Evolutionary conservation across 140 eudicot genomes (phyloP).

Genomic region (Bidens hawaiensis): DNA sequence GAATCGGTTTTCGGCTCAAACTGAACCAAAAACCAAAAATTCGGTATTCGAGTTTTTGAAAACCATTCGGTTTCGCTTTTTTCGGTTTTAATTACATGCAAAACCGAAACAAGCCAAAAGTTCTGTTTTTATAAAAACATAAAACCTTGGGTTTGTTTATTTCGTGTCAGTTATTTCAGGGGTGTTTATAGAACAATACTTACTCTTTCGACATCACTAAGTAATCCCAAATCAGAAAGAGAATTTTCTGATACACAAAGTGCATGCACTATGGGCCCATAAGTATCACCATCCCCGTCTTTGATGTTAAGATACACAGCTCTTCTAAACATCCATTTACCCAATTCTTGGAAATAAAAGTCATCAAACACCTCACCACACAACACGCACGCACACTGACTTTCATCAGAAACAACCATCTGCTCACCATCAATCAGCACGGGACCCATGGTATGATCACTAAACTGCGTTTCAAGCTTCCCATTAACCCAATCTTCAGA

Average conservation of each 20-base stretch:
- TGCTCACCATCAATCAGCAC: constrained; percentile 43
- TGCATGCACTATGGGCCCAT: constrained; percentile 61
- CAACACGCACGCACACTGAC: constrained; percentile 73
- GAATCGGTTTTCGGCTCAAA: too few relatives aligned
- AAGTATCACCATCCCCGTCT: constrained; percentile 34
- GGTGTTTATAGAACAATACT: constrained; percentile 16
- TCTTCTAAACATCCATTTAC: constrained; percentile 79
- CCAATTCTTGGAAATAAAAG: constrained; percentile 47
- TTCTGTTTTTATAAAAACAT: too few relatives aligned
- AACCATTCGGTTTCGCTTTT: too few relatives aligned
- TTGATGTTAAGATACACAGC: constrained; percentile 47
- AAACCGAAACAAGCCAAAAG: too few relatives aligned
- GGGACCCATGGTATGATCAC: constrained; percentile 15
- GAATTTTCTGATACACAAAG: constrained; percentile 58
- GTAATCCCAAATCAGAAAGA: constrained; percentile 44
- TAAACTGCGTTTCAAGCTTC: constrained; percentile 20
- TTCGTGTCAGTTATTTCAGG: too few relatives aligned
- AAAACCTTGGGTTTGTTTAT: too few relatives aligned
- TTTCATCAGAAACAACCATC: constrained; percentile 92
- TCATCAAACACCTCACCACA: constrained; percentile 96
- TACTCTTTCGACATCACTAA: constrained; percentile 50
- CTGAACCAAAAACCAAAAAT: too few relatives aligned
- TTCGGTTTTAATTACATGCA: too few relatives aligned
- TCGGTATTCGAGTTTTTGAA: too few relatives aligned
- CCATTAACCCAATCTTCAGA: constrained; percentile 53